phyloP scores from a whole-genome alignment of 768 basidiomycete genomes.

The Calocybe gangraenosa region DNA sequence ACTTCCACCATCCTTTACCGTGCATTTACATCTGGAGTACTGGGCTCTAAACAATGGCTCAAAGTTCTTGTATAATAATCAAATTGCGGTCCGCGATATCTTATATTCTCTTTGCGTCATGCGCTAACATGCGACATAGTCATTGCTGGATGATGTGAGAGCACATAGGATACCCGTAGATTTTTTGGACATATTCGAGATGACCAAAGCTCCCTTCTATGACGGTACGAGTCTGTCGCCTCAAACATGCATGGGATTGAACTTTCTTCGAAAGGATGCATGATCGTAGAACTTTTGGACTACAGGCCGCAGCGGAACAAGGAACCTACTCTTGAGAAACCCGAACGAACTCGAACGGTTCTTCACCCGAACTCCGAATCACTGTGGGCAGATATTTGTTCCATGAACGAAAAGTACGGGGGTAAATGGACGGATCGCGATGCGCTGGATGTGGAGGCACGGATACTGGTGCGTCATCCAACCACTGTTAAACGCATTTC shows the following conservation, averaged over 20 bases:
- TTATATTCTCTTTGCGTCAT: not conserved
- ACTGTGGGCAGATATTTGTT: constrained; percentile 74
- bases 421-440: constrained; percentile 67
- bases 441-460: constrained; percentile 70
- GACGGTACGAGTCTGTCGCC: constrained; percentile 52
- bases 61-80: constrained; percentile 80
- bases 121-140: constrained; percentile 34
- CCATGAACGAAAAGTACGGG: constrained; percentile 55
- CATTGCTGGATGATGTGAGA: constrained; percentile 78
- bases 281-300: constrained; percentile 82
- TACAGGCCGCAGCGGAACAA: constrained; percentile 58
- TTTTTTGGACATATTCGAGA: constrained; percentile 77
- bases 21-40: constrained; percentile 74
- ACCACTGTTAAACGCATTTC: not conserved
- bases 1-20: constrained; percentile 69
- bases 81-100: constrained; percentile 49
- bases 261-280: constrained; percentile 51
- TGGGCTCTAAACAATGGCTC: constrained; percentile 81
- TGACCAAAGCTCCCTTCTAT: constrained; percentile 72
- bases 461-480: constrained; percentile 53
- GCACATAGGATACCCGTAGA: constrained; percentile 83
- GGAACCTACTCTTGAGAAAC: constrained; percentile 54
- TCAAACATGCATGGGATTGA: not conserved
- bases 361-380: constrained; percentile 77
- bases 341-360: constrained; percentile 65